Base-by-base conservation (phyloP, 495 filamentous ascomycete genomes). In the Xylaria intraflava region DNA sequence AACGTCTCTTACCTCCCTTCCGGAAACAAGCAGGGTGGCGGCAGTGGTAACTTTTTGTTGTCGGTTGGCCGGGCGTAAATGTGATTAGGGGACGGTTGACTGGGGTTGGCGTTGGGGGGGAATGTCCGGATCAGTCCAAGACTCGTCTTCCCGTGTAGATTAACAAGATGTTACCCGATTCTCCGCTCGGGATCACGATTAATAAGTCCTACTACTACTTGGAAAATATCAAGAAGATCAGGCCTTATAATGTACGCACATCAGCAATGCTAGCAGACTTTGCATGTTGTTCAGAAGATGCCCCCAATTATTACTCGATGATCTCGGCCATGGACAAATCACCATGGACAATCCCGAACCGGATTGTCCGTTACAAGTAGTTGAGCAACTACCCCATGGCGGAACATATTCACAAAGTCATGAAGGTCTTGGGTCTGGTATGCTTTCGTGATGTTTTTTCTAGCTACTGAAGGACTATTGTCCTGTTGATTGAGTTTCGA, bases 1-100 rank as follows among this genome's bases (percentile, higher is more conserved):
- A 97, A 97, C 64, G 91, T 99, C 42, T 91, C 90, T 27, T 99
- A 97, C 72, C 69, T 99, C 46, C 93, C 93, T 0, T 84, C 88
- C 54, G 85, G 85, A 29, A 29, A 82, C 49, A 80, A 82, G 79
- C 69, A 70, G 80, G 77, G 77, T 76, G 77, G 58, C 78, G 30
- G 79, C 55, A 66, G 70, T 35, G 82, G 86, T 22, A 91, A 77
- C 48, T 65, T 78, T 56, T 66, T 82, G 63, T 70, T 82, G 55
- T 76, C 67, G 14, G 70, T 79, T 12, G 76, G 76, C 46, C 69
- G 65, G 65, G 49, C 61, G 30, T 75, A 62, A 63, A 22, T 35
- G 36, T 20, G 17, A 33, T 31, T 17, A 5, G 16, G 35, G 17
- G 12, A 41, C 1, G 24, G 24, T 17, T 17, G 31, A 22, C 6